These are phyloP conservation scores for Solanum okadae DNA, from an alignment of 257 asterid genomes.

Conservation along the genomic window DNA sequence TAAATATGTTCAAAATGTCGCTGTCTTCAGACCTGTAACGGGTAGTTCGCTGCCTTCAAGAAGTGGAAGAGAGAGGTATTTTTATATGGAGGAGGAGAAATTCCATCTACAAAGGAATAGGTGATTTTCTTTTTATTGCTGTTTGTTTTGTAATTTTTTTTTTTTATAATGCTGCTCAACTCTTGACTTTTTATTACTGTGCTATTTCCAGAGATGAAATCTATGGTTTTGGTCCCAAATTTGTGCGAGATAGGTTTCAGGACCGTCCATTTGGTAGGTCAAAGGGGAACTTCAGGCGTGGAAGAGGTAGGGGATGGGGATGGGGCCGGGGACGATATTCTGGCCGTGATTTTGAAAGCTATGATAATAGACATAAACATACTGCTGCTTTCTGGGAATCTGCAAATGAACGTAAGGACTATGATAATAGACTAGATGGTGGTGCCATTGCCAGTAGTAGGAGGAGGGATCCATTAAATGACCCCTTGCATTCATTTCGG, in stretches of 20 bases:
- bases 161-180: neutral
- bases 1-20: no score
- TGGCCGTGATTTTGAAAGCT: no score
- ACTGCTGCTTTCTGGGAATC: neutral
- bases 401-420: no score
- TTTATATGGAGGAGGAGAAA: conserved; percentile 46
- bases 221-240: conserved; percentile 43
- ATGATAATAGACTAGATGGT: no score
- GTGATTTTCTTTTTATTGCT: conserved; percentile 21
- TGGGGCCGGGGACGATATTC: neutral
- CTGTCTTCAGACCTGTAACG: neutral
- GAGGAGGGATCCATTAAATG: no score
- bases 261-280: conserved; percentile 43
- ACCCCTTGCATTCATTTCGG: no score
- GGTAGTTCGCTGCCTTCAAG: conserved; percentile 31
- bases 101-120: no score
- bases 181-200: neutral
- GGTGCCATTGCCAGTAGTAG: no score
- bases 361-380: no score
- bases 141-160: neutral
- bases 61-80: conserved; percentile 56
- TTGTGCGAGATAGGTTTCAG: conserved; percentile 33
- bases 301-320: conserved; percentile 41
- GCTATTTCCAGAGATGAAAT: neutral
- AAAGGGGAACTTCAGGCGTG: conserved; percentile 39